Conservation (phyloP, 2,329 filamentous ascomycete genomes). For the Dactylella cylindrospora region DNA sequence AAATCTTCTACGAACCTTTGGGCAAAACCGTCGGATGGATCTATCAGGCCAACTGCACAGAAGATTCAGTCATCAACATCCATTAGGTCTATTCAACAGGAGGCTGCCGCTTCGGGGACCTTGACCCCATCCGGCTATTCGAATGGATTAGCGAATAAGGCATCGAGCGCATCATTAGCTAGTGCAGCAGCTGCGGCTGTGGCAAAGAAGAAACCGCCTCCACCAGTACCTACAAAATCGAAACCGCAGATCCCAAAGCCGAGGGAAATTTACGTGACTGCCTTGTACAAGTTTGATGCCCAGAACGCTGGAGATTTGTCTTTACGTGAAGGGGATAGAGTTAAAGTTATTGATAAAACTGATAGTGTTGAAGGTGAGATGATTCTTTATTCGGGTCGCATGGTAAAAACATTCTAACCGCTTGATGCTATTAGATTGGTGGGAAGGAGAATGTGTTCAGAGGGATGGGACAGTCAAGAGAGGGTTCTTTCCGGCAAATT, state of each 20-base stretch:
- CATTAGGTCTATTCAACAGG: slow-evolving; percentile 7
- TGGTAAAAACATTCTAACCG: not conserved
- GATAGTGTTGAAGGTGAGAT: slow-evolving; percentile 26
- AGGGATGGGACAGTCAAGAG: slow-evolving; percentile 7
- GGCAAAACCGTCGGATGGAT: slow-evolving; percentile 25
- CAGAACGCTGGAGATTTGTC: slow-evolving; percentile 26
- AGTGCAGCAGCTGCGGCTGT: slow-evolving; percentile 23
- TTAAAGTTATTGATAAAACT: slow-evolving; percentile 31
- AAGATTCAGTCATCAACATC: slow-evolving; percentile 41
- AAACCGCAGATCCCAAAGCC: slow-evolving; percentile 30
- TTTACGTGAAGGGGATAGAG: slow-evolving; percentile 29
- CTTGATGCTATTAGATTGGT: slow-evolving; percentile 29
- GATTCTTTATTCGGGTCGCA: not conserved
- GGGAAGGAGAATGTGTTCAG: slow-evolving; percentile 27
- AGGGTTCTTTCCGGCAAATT: slow-evolving; percentile 40
- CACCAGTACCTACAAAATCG: slow-evolving; percentile 30
- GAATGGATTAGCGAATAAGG: slow-evolving; percentile 4
- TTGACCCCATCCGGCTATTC: not conserved
- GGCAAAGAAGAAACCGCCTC: slow-evolving; percentile 40
- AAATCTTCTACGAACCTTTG: slow-evolving; percentile 23
- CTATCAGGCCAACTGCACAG: slow-evolving; percentile 5
- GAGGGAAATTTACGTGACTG: slow-evolving; percentile 17
- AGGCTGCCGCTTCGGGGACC: not conserved
- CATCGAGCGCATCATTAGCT: slow-evolving; percentile 6
- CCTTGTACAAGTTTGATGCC: slow-evolving; percentile 25